Percentiles rank a stretch among this genome's conserved stretches.
These are phyloP conservation scores for Leccinum subtestaceum DNA, from an alignment of 768 basidiomycete genomes.

Conservation along the genomic window DNA sequence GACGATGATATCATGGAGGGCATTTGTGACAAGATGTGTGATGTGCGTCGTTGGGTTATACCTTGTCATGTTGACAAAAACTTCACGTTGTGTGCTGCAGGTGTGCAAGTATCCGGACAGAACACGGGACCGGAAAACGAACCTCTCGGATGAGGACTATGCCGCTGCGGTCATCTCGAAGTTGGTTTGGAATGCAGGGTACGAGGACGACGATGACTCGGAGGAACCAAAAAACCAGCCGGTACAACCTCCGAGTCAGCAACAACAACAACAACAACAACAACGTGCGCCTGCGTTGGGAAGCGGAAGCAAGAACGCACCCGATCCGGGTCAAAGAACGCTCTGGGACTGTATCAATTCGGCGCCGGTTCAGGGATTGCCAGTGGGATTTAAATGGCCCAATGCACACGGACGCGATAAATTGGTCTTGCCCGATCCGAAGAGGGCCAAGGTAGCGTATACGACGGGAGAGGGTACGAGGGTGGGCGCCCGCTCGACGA, in stretches of 20 bases:
- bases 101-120: conserved; percentile 79
- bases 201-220: conserved; percentile 29
- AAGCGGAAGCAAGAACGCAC: neutral
- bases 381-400: conserved; percentile 29
- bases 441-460: conserved; percentile 20
- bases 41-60: conserved; percentile 45
- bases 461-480: neutral
- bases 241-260: neutral
- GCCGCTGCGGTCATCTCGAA: conserved; percentile 25
- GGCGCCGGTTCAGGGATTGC: conserved; percentile 17
- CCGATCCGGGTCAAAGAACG: conserved; percentile 18
- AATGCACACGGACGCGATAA: conserved; percentile 10
- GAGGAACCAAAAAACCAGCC: conserved; percentile 1
- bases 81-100: conserved; percentile 34
- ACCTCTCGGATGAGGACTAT: conserved; percentile 45
- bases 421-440: conserved; percentile 14
- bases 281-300: conserved; percentile 1
- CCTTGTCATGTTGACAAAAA: neutral
- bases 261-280: neutral
- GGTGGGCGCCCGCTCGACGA: neutral
- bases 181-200: conserved; percentile 20
- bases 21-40: conserved; percentile 79
- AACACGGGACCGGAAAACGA: conserved; percentile 44
- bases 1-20: conserved; percentile 42
- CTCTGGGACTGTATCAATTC: conserved; percentile 21